Evolutionary conservation across 2,329 filamentous ascomycete species (phyloP).

Genomic region (Venturia effusa): DNA sequence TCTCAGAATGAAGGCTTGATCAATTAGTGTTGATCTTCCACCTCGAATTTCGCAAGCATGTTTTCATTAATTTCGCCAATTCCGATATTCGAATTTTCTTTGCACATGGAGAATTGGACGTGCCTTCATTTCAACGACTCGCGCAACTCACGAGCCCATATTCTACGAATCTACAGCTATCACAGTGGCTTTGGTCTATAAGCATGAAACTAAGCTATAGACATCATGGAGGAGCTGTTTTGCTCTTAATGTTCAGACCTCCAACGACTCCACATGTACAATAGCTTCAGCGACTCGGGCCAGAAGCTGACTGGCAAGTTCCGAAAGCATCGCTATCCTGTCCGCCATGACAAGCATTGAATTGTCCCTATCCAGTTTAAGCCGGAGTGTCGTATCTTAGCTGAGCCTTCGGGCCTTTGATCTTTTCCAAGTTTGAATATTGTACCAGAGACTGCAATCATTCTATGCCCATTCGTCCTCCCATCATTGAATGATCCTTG

Average conservation of each 20-base stretch:
- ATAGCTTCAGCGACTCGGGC: not conserved
- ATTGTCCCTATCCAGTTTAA: not conserved
- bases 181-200: too few species aligned
- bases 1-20: not conserved
- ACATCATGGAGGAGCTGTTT: not conserved
- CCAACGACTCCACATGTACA: not conserved
- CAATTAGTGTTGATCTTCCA: not conserved
- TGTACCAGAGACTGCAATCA: not conserved
- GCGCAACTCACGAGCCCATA: too few species aligned
- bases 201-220: not conserved
- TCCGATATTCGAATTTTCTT: not conserved
- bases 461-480: not conserved
- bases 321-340: too few species aligned
- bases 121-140: not conserved
- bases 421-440: not conserved
- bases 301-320: not conserved
- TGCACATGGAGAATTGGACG: not conserved
- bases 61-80: not conserved
- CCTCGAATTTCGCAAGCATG: not conserved
- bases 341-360: not conserved
- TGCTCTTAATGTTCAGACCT: not conserved
- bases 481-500: not conserved
- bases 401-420: not conserved
- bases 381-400: not conserved
- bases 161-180: not conserved